A percentile compares a stretch with the other conserved stretches of the same genome.
These are phyloP conservation scores for Porphyridium purpureum DNA, from an alignment of 23 red algal species.

Conservation along the genomic window DNA sequence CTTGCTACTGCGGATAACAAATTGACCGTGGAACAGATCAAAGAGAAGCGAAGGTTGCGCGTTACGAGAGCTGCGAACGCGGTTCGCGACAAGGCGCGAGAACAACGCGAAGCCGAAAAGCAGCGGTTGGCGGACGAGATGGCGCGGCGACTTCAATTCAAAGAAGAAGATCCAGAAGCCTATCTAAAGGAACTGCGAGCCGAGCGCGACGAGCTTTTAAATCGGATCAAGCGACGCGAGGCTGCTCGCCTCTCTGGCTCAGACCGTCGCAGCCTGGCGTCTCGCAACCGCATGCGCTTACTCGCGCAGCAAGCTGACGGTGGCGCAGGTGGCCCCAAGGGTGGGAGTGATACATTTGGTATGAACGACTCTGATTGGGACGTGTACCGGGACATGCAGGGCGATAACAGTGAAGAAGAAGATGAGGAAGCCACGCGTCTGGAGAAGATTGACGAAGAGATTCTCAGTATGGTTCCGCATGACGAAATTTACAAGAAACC, in stretches of 20 bases:
- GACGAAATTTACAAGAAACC: slow-evolving; percentile 27
- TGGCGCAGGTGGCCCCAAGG: neutral
- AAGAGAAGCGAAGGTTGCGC: slow-evolving; percentile 28
- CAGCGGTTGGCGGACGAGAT: slow-evolving; percentile 13
- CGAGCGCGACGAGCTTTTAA: slow-evolving; percentile 28
- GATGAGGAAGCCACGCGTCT: slow-evolving; percentile 29
- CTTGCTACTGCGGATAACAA: slow-evolving; percentile 45
- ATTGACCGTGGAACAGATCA: slow-evolving; percentile 31
- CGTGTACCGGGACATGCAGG: slow-evolving; percentile 48
- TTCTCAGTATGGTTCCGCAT: slow-evolving; percentile 32
- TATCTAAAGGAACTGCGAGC: slow-evolving; percentile 23
- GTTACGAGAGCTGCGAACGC: slow-evolving; percentile 40
- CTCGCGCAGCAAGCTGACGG: neutral
- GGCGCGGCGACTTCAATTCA: slow-evolving; percentile 11
- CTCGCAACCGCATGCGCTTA: slow-evolving; percentile 39
- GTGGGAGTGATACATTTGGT: slow-evolving; percentile 27
- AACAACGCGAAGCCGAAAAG: slow-evolving; percentile 27
- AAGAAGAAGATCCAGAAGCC: slow-evolving; percentile 22
- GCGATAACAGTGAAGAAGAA: slow-evolving; percentile 31
- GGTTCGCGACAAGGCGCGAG: slow-evolving; percentile 20
- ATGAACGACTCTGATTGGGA: slow-evolving; percentile 63
- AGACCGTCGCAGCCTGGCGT: slow-evolving; percentile 35
- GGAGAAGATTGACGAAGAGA: slow-evolving; percentile 24
- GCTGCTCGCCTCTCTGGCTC: slow-evolving; percentile 36
- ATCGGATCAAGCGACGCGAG: slow-evolving; percentile 26